phyloP scores from a whole-genome alignment of 768 basidiomycete species.

The Rhizopogon roseolus region DNA sequence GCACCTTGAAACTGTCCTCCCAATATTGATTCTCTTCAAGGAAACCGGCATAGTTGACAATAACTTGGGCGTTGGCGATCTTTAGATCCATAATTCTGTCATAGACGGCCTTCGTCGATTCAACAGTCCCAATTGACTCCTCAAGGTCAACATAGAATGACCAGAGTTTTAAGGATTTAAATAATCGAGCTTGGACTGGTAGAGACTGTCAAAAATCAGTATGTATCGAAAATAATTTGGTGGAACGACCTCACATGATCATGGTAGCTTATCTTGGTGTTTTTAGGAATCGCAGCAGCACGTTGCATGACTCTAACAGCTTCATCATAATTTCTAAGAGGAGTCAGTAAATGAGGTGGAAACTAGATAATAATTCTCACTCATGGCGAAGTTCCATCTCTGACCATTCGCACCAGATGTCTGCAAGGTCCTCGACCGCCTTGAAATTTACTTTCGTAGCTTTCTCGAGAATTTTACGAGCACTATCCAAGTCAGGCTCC shows the following conservation, averaged over 20 bases:
- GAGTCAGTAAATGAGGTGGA: slow-evolving; percentile 8
- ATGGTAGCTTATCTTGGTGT: slow-evolving; percentile 87
- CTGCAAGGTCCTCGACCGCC: slow-evolving; percentile 95
- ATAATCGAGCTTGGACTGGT: slow-evolving; percentile 82
- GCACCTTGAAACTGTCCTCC: slow-evolving; percentile 96
- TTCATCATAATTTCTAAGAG: slow-evolving; percentile 89
- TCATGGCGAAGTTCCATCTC: slow-evolving; percentile 97
- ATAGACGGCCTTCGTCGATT: slow-evolving; percentile 87
- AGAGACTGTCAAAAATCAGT: slow-evolving; percentile 48
- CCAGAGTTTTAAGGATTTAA: slow-evolving; percentile 98
- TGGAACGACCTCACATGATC: slow-evolving; percentile 66
- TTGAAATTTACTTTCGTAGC: slow-evolving; percentile 90
- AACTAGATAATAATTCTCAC: slow-evolving; percentile 42
- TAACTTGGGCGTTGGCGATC: slow-evolving; percentile 97
- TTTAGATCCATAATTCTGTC: slow-evolving; percentile 95
- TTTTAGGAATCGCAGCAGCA: slow-evolving; percentile 87
- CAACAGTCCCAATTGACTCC: slow-evolving; percentile 93
- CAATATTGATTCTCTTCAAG: slow-evolving; percentile 97
- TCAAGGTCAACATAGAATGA: slow-evolving; percentile 98
- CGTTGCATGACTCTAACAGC: slow-evolving; percentile 95
- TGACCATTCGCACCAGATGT: slow-evolving; percentile 99
- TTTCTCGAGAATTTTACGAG: slow-evolving; percentile 91
- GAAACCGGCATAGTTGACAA: slow-evolving; percentile 96
- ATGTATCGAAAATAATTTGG: slow-evolving; percentile 4
- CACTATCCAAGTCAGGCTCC: slow-evolving; percentile 77